Evolutionary conservation across 306 rosid species (phyloP).

Genomic region (Gastrolobium villosum): DNA sequence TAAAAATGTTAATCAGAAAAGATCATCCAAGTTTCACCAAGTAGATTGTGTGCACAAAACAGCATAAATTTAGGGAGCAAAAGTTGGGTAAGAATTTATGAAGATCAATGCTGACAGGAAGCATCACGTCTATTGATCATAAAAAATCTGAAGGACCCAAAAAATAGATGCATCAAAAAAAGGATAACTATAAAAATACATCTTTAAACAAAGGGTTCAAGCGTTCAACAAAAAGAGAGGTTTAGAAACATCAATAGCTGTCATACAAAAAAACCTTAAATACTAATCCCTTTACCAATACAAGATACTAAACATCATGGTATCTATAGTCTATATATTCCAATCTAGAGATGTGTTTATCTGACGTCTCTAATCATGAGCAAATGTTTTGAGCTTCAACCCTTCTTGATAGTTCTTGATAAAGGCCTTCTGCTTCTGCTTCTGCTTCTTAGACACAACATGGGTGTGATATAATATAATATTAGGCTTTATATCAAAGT

Average conservation of each 20-base stretch:
- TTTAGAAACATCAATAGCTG: slow-evolving; percentile 39
- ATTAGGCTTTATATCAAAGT: slow-evolving; percentile 61
- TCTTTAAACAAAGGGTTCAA: slow-evolving; percentile 8
- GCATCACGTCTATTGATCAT: slow-evolving; percentile 16
- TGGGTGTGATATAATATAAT: slow-evolving; percentile 63
- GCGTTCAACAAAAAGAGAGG: slow-evolving; percentile 8
- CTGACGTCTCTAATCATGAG: slow-evolving; percentile 16
- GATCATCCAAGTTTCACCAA: slow-evolving; percentile 1
- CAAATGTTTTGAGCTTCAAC: slow-evolving; percentile 26
- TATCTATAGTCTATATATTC: neutral
- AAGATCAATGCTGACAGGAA: slow-evolving; percentile 31
- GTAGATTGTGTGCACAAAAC: neutral
- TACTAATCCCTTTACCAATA: slow-evolving; percentile 1
- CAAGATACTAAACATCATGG: slow-evolving; percentile 32
- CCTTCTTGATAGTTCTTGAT: slow-evolving; percentile 19
- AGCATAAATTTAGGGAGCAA: neutral
- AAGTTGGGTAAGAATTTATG: slow-evolving; percentile 2
- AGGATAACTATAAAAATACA: slow-evolving; percentile 26
- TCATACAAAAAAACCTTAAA: slow-evolving; percentile 39
- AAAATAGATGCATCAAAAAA: slow-evolving; percentile 46
- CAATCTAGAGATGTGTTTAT: slow-evolving; percentile 5
- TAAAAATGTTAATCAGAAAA: neutral
- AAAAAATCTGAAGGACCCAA: slow-evolving; percentile 28
- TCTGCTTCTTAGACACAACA: slow-evolving; percentile 37
- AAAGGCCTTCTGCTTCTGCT: slow-evolving; percentile 16